A percentile compares a stretch with the other conserved stretches of the same genome.
phyloP scores from a whole-genome alignment of 805 yeast species.

The Ogataea methylovora region DNA sequence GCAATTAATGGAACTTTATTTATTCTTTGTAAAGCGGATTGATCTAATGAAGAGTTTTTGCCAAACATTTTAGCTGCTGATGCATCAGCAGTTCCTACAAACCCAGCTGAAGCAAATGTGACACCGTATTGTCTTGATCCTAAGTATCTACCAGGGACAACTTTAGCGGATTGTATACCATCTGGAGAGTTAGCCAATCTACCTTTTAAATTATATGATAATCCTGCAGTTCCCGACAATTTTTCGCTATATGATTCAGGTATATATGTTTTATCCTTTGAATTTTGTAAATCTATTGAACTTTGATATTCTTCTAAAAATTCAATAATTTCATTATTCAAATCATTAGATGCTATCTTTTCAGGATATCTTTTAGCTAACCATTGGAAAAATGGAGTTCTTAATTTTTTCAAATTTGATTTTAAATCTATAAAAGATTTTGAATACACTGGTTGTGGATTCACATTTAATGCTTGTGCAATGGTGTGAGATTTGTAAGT shows the following conservation, averaged over 20 bases:
- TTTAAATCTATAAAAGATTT: constrained; percentile 2
- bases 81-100: constrained; percentile 17
- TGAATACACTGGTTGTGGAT: background rate
- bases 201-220: constrained; percentile 63
- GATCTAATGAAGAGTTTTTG: background rate
- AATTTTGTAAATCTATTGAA: constrained; percentile 4
- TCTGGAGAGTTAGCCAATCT: constrained; percentile 63
- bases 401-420: constrained; percentile 32
- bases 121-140: constrained; percentile 31
- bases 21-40: background rate
- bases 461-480: constrained; percentile 16
- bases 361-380: constrained; percentile 44
- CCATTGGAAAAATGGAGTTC: constrained; percentile 49
- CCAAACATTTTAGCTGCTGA: background rate
- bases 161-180: constrained; percentile 45
- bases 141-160: constrained; percentile 65
- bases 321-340: constrained; percentile 31
- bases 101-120: constrained; percentile 53
- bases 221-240: constrained; percentile 64
- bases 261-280: constrained; percentile 1
- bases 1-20: background rate
- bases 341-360: constrained; percentile 23
- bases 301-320: constrained; percentile 26
- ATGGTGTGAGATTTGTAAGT: constrained; percentile 17
- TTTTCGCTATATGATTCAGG: constrained; percentile 14